These are phyloP conservation scores for Periconia sp. DNA, from an alignment of 2,329 filamentous ascomycete species.

Conservation along the genomic window DNA sequence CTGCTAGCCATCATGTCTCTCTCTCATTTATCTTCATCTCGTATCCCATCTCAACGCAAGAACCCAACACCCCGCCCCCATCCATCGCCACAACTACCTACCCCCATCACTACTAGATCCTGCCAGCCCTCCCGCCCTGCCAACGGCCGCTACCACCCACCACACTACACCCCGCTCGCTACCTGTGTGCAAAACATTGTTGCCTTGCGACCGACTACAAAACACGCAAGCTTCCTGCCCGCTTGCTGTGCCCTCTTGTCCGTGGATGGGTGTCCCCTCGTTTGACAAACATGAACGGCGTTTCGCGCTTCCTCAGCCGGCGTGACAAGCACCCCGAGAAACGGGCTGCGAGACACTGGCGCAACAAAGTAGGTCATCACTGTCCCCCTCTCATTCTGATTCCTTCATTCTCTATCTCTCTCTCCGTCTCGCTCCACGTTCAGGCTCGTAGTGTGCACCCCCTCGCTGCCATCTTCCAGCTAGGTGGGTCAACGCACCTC, in stretches of 20 bases:
- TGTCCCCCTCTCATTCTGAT: conserved; percentile 1
- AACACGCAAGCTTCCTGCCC: conserved; percentile 1
- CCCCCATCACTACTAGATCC: too few relatives aligned
- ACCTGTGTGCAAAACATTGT: background rate
- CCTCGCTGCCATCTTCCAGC: conserved; percentile 5
- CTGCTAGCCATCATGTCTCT: too few relatives aligned
- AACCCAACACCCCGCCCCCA: too few relatives aligned
- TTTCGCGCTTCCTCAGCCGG: conserved; percentile 69
- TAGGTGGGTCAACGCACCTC: too few relatives aligned
- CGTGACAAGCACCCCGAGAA: conserved; percentile 60
- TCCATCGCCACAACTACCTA: too few relatives aligned
- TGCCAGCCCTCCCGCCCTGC: too few relatives aligned
- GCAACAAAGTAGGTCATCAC: conserved; percentile 35
- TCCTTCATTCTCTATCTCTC: background rate
- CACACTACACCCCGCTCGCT: background rate
- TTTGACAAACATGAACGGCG: conserved; percentile 47
- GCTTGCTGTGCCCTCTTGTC: conserved; percentile 6
- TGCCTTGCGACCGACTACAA: conserved; percentile 6
- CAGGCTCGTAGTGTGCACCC: conserved; percentile 7
- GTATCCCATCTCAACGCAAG: too few relatives aligned
- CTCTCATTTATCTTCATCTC: too few relatives aligned
- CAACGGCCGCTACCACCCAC: too few relatives aligned
- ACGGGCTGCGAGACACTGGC: conserved; percentile 34
- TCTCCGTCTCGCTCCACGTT: conserved; percentile 7
- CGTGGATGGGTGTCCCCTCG: conserved; percentile 20